Conservation (phyloP, 1,139 yeast genomes). For the Geotrichum phurueaensis region DNA sequence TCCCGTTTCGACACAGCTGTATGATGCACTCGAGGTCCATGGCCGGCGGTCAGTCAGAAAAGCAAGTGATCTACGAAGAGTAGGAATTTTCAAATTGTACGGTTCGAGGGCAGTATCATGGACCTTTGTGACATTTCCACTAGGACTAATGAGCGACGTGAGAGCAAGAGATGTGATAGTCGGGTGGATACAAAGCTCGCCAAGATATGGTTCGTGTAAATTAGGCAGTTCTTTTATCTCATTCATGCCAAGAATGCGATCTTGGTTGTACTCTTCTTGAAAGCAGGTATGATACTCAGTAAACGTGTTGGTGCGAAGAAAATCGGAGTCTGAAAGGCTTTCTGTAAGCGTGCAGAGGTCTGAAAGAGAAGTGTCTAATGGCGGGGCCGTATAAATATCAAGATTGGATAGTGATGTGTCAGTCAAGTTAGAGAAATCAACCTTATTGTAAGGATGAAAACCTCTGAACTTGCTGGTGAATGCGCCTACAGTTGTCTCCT, state of each 20-base stretch:
- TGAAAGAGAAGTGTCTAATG: background rate
- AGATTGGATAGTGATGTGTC: background rate
- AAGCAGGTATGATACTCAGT: slow-evolving; percentile 1
- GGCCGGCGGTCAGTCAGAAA: background rate
- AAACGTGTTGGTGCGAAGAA: background rate
- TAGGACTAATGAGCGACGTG: background rate
- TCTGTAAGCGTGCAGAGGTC: slow-evolving; percentile 5
- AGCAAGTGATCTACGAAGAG: background rate
- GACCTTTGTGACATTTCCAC: background rate
- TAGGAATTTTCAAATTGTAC: background rate
- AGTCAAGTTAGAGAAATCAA: background rate
- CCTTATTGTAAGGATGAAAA: background rate
- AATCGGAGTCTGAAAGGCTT: slow-evolving; percentile 9
- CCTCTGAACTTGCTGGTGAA: background rate
- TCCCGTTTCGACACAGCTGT: background rate
- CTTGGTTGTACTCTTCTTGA: slow-evolving; percentile 8
- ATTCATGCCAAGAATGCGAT: slow-evolving; percentile 5
- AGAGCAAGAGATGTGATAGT: background rate
- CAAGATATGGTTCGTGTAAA: slow-evolving; percentile 1
- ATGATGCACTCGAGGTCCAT: background rate
- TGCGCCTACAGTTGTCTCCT: background rate
- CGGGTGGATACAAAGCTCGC: slow-evolving; percentile 8
- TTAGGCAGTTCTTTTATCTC: slow-evolving; percentile 2
- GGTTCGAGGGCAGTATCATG: background rate
- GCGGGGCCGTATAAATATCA: background rate